phyloP scores from a whole-genome alignment of 352 stramenopile genomes.

The Thraustotheca clavata region DNA sequence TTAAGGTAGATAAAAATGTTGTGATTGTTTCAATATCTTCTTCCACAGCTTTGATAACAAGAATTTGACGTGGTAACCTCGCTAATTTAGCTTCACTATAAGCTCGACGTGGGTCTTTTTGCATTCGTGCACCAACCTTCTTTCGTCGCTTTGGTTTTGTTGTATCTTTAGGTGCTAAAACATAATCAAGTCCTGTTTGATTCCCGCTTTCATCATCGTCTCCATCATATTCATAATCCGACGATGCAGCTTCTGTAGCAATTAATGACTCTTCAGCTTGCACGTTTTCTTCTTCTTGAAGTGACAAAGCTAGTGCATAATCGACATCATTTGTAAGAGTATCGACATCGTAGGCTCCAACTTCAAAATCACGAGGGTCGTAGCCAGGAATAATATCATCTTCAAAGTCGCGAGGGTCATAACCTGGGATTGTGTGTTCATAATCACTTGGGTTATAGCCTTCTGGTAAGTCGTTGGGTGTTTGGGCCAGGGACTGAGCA shows the following conservation, averaged over 20 bases:
- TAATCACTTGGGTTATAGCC: neutral
- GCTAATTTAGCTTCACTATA: neutral
- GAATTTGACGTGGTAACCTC: neutral
- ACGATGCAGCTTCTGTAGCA: neutral
- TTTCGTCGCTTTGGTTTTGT: slow-evolving; percentile 1
- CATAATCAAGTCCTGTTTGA: neutral
- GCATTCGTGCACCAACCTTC: neutral
- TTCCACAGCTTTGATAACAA: neutral
- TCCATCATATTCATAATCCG: neutral
- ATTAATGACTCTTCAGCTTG: neutral
- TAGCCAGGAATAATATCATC: neutral
- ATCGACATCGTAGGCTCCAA: neutral
- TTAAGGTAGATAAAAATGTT: neutral
- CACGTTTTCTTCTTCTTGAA: neutral
- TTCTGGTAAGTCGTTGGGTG: neutral
- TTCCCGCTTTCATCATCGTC: neutral
- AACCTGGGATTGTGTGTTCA: neutral
- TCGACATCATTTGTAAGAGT: neutral
- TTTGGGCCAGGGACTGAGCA: neutral
- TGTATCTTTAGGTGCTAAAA: neutral
- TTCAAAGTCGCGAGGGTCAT: neutral
- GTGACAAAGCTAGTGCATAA: neutral
- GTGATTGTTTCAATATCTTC: neutral
- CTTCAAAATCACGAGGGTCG: neutral
- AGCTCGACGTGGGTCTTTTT: neutral